These are phyloP conservation scores for Casuarina glauca DNA, from an alignment of 306 rosid species.

Conservation along the genomic window DNA sequence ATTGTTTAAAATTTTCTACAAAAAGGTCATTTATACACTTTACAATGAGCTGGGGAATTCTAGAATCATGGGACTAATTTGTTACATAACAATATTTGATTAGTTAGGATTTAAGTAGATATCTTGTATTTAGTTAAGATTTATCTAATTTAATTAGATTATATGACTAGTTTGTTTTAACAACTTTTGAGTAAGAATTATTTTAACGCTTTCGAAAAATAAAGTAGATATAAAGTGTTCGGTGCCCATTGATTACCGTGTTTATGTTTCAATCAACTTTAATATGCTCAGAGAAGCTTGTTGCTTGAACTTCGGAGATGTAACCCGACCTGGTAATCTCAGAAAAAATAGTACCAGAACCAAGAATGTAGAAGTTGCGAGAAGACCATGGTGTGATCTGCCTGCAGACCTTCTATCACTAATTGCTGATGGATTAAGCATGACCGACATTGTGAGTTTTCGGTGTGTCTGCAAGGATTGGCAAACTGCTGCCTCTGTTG, in stretches of 20 bases:
- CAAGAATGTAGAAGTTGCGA: background rate
- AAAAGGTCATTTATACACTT: background rate
- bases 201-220: too few relatives aligned
- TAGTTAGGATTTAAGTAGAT: too few relatives aligned
- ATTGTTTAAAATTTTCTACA: too few relatives aligned
- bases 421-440: slow-evolving; percentile 17
- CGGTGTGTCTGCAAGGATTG: slow-evolving; percentile 30
- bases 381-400: slow-evolving; percentile 8
- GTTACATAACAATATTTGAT: too few relatives aligned
- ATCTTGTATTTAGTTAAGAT: too few relatives aligned
- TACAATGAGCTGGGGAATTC: background rate
- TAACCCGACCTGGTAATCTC: background rate
- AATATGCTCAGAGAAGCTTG: background rate
- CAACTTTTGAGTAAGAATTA: too few relatives aligned
- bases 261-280: background rate
- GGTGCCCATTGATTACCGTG: too few relatives aligned
- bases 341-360: background rate
- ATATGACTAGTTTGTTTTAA: too few relatives aligned
- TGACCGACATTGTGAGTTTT: slow-evolving; percentile 21
- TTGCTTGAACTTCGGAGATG: background rate
- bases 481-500: slow-evolving; percentile 14
- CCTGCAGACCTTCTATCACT: slow-evolving; percentile 7
- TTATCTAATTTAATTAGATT: too few relatives aligned
- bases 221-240: too few relatives aligned
- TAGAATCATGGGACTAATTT: background rate